Percentiles rank a stretch among this genome's conserved stretches.
Conservation (phyloP, 306 rosid species). For the Gleditsia sinensis region DNA sequence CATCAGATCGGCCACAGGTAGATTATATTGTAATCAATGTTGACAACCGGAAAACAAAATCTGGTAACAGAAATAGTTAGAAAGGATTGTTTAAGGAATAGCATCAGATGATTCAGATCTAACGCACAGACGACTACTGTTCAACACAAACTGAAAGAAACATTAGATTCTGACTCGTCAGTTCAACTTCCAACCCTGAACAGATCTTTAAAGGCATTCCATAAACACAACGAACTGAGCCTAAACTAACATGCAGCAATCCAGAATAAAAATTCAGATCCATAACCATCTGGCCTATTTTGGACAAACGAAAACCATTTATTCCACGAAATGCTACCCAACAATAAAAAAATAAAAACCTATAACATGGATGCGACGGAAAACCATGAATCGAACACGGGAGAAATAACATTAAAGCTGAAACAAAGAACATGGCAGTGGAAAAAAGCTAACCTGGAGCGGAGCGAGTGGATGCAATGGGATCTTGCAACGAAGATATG, state of each 20-base stretch:
- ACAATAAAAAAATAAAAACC: background rate
- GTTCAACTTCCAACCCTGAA: conserved; percentile 16
- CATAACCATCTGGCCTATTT: background rate
- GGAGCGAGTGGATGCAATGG: background rate
- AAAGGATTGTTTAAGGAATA: background rate
- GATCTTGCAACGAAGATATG: background rate
- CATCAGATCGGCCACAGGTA: background rate
- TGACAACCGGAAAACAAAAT: conserved; percentile 8
- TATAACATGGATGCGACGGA: background rate
- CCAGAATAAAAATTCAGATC: conserved; percentile 3
- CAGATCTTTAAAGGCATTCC: background rate
- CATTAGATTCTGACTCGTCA: background rate
- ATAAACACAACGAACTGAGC: background rate
- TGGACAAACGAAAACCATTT: background rate
- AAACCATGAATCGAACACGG: background rate
- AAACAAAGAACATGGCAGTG: background rate
- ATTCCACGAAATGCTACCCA: background rate
- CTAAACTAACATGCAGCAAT: background rate
- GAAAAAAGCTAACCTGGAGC: conserved; percentile 8
- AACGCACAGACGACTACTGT: background rate
- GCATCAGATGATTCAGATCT: conserved; percentile 39
- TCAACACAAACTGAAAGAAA: conserved; percentile 10
- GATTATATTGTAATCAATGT: background rate
- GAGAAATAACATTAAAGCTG: background rate
- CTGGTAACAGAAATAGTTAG: background rate